phyloP scores from a whole-genome alignment of 805 yeast species.

The Ogataea nonfermentans region DNA sequence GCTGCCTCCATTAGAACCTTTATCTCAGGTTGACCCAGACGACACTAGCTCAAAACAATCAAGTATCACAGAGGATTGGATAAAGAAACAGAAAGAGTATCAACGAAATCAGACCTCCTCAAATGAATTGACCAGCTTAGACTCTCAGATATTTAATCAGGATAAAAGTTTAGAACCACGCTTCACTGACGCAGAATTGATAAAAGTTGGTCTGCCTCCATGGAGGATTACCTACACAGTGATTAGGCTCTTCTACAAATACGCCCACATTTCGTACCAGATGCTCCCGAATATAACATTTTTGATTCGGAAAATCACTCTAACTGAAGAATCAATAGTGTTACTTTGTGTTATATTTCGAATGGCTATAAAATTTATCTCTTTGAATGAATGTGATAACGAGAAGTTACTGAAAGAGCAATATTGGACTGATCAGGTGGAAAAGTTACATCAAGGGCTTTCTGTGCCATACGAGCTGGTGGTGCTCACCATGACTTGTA shows the following conservation, averaged over 20 bases:
- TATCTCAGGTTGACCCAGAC: neutral
- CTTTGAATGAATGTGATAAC: slow-evolving; percentile 26
- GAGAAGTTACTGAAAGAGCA: slow-evolving; percentile 31
- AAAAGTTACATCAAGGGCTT: slow-evolving; percentile 34
- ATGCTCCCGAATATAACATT: slow-evolving; percentile 36
- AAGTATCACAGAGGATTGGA: slow-evolving; percentile 27
- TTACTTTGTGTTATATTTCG: slow-evolving; percentile 36
- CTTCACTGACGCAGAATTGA: slow-evolving; percentile 32
- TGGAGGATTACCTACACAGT: slow-evolving; percentile 33
- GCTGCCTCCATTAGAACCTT: slow-evolving; percentile 13
- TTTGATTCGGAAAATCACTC: slow-evolving; percentile 31
- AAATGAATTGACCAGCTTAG: neutral
- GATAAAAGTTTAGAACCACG: slow-evolving; percentile 4
- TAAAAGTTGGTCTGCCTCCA: slow-evolving; percentile 37
- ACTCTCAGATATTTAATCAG: too few relatives aligned
- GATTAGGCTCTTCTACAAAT: slow-evolving; percentile 41
- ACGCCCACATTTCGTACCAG: slow-evolving; percentile 38
- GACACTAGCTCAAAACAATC: slow-evolving; percentile 1
- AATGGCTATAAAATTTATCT: slow-evolving; percentile 33
- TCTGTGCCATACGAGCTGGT: slow-evolving; percentile 29
- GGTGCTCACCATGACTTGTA: slow-evolving; percentile 29
- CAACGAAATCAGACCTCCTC: slow-evolving; percentile 4
- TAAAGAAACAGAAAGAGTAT: slow-evolving; percentile 21
- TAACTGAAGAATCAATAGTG: slow-evolving; percentile 31
- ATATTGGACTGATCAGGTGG: slow-evolving; percentile 38